Conservation (phyloP, 768 basidiomycete genomes). For the Kwoniella pini region DNA sequence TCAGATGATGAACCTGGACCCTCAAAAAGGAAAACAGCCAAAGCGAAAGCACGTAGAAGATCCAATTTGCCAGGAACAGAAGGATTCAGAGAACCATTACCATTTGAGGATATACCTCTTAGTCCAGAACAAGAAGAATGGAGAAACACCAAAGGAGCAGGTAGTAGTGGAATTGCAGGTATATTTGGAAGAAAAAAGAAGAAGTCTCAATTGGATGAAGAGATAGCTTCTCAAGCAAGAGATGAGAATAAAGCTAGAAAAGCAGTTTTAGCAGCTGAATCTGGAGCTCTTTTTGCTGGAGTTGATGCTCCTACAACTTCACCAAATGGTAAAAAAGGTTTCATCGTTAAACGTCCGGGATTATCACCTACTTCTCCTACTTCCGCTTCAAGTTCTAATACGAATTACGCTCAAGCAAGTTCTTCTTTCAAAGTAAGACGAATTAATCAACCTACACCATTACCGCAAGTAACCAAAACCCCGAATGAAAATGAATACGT, state of each 20-base stretch:
- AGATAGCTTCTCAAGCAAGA: conserved; percentile 27
- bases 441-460: conserved; percentile 10
- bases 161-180: neutral
- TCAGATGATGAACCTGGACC: conserved; percentile 40
- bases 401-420: conserved; percentile 6
- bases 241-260: conserved; percentile 50
- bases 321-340: conserved; percentile 16
- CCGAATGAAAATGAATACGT: neutral
- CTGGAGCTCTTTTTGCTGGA: conserved; percentile 43
- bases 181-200: conserved; percentile 1
- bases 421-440: conserved; percentile 24
- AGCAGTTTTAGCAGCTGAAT: conserved; percentile 41
- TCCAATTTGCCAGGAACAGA: conserved; percentile 3
- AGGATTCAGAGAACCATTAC: conserved; percentile 20
- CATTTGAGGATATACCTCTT: conserved; percentile 27
- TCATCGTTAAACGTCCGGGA: conserved; percentile 28
- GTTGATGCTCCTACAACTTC: conserved; percentile 31
- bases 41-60: conserved; percentile 4
- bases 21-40: conserved; percentile 17
- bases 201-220: conserved; percentile 25
- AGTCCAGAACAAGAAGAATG: neutral
- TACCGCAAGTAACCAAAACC: conserved; percentile 5
- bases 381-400: neutral
- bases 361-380: conserved; percentile 5
- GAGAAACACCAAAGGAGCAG: neutral